Evolutionary conservation across 2,329 filamentous ascomycete species (phyloP), one percentile per base, ranked within the genome.

Genomic region (Cladosporium austrohemisphaericum): DNA sequence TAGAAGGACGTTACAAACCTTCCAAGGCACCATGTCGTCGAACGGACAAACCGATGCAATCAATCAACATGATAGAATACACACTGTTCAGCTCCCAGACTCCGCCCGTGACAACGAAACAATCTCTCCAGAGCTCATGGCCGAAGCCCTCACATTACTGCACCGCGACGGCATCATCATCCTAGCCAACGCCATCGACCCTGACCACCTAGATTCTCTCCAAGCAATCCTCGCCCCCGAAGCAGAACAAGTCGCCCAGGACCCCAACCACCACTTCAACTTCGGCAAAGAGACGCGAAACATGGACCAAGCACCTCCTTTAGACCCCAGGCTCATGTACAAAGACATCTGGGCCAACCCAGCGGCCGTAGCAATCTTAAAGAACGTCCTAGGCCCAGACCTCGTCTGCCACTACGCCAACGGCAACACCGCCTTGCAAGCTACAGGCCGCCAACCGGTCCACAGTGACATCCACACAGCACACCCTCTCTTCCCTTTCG

Each of bases 381-480:
- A 26, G n/a, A 40, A 40, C 7, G 22, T 40, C n/a, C 7, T 40
- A n/a, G 36, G 36, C 14, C 22, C 36, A 2, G 22, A 40, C 3
- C 22, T 40, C 7, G 1, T 74, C 77, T 0, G 72, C 74, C 0
- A 67, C 79, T 80, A 82, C 58, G 74, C 73, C 56, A 80, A 78
- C 4, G 79, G 77, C 16, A 83, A 83, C 52, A 70, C 75, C 1
- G 76, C 78, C 1, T 72, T 83, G 73, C 2, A 69, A 71, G 1
- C 62, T 68, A 2, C 48, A 51, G 23, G 70, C n/a, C 61, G 65
- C 52, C 78, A 81, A 52, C 78, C 77, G 0, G 76, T 80, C 0
- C 81, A 84, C 62, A 74, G 76, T 0, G 80, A 84, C 53, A 78
- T 78, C 4, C 76, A 82, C 59, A 82, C 82, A 57, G 65, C 67